Evolutionary conservation across 2,329 filamentous ascomycete genomes (phyloP).

Genomic region (Conoideocrella luteorostrata): DNA sequence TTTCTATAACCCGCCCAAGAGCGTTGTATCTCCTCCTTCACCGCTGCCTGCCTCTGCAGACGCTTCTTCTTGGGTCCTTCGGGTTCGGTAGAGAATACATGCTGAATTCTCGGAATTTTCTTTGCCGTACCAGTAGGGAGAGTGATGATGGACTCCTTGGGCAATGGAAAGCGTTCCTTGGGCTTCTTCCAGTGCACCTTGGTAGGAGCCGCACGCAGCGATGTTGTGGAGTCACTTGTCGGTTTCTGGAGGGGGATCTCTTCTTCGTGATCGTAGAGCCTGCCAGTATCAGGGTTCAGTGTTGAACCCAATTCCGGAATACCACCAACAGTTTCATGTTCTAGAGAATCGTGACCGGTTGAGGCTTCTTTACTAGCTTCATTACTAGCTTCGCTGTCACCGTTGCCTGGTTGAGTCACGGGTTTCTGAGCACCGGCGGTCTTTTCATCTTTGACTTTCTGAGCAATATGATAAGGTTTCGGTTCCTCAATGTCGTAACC

Average conservation of each 20-base stretch:
- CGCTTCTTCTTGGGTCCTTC: slow-evolving; percentile 54
- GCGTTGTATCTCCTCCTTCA: slow-evolving; percentile 69
- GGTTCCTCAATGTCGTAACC: slow-evolving; percentile 8
- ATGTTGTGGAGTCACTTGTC: slow-evolving; percentile 12
- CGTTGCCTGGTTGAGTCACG: background rate
- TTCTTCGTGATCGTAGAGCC: background rate
- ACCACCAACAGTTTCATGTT: background rate
- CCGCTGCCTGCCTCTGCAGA: slow-evolving; percentile 53
- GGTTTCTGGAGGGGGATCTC: slow-evolving; percentile 22
- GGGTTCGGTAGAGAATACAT: slow-evolving; percentile 62
- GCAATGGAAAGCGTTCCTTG: slow-evolving; percentile 71
- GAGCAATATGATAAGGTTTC: background rate
- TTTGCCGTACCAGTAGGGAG: slow-evolving; percentile 68
- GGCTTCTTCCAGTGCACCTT: slow-evolving; percentile 66
- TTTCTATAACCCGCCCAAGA: slow-evolving; percentile 79
- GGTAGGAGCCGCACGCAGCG: slow-evolving; percentile 6
- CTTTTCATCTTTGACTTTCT: background rate
- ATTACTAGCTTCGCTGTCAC: background rate
- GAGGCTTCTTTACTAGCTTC: background rate
- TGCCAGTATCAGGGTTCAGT: background rate
- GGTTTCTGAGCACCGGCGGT: background rate
- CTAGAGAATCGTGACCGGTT: background rate
- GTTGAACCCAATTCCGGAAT: background rate
- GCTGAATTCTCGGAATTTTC: slow-evolving; percentile 70
- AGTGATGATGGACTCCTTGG: slow-evolving; percentile 61